Evolutionary conservation across 2,329 filamentous ascomycete species (phyloP).

Genomic region (Penicillium glabrum): DNA sequence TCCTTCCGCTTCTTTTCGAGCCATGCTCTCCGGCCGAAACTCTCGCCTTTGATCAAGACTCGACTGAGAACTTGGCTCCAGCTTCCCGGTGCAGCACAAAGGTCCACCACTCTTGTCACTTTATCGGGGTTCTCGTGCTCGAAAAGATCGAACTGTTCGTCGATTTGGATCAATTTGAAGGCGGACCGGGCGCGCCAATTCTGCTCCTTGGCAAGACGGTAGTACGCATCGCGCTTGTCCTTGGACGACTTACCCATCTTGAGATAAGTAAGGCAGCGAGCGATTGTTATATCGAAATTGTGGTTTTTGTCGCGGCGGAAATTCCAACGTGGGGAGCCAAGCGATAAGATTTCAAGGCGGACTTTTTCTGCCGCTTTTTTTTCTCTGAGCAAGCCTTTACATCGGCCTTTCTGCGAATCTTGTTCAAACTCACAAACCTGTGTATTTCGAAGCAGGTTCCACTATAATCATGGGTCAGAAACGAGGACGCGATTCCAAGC

Average conservation of each 20-base stretch:
- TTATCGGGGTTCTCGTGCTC: conserved; percentile 58
- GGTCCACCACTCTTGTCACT: conserved; percentile 89
- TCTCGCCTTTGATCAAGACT: conserved; percentile 89
- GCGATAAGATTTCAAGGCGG: conserved; percentile 36
- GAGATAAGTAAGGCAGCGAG: neutral
- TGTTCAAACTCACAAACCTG: neutral
- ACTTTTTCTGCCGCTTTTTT: conserved; percentile 39
- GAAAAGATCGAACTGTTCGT: conserved; percentile 95
- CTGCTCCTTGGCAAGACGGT: conserved; percentile 96
- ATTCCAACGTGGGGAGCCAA: conserved; percentile 28
- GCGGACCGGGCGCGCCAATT: conserved; percentile 95
- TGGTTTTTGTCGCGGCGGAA: conserved; percentile 14
- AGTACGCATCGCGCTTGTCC: conserved; percentile 97
- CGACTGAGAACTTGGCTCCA: conserved; percentile 97
- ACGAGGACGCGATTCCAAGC: conserved; percentile 34
- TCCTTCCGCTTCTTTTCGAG: conserved; percentile 75
- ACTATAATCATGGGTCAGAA: conserved; percentile 36
- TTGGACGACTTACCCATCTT: conserved; percentile 95
- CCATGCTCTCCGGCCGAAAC: conserved; percentile 82
- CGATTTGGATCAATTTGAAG: conserved; percentile 94
- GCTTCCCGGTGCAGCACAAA: conserved; percentile 92
- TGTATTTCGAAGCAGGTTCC: neutral
- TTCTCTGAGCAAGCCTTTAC: conserved; percentile 17
- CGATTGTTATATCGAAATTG: neutral
- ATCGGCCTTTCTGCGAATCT: conserved; percentile 1